These are phyloP conservation scores for Cornus kousa DNA, from an alignment of 148 eudicot species.

Conservation along the genomic window DNA sequence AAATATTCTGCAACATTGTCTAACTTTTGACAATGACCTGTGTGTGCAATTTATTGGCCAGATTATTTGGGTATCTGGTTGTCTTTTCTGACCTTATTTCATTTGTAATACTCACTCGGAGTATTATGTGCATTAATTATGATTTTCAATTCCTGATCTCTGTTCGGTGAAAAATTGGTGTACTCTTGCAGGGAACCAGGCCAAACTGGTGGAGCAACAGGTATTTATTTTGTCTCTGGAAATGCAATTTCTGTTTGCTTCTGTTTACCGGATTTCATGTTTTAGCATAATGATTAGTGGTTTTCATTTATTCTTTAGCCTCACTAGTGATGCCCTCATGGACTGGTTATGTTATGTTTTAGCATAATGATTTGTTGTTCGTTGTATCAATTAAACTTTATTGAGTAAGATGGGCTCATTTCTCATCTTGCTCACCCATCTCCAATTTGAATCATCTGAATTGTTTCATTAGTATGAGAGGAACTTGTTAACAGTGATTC, in stretches of 20 bases:
- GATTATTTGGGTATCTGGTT: neutral
- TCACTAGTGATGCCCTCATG: neutral
- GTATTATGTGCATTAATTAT: neutral
- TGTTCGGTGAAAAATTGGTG: neutral
- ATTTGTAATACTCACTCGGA: neutral
- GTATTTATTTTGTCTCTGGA: conserved; percentile 16
- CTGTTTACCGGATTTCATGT: neutral
- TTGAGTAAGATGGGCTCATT: neutral
- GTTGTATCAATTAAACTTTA: neutral
- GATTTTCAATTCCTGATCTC: neutral
- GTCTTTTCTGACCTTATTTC: neutral
- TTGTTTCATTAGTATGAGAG: neutral
- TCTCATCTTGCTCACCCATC: neutral
- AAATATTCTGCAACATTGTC: neutral
- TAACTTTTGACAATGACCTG: too few relatives aligned
- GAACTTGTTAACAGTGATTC: neutral
- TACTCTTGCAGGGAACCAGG: conserved; percentile 33
- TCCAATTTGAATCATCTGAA: neutral
- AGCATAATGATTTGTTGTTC: neutral
- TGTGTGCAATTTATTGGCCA: neutral
- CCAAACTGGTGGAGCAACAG: conserved; percentile 35
- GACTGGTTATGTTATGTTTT: neutral
- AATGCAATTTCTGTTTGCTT: neutral
- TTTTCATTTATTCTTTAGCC: neutral
- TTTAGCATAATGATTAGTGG: neutral